Base-by-base conservation (phyloP, 495 filamentous ascomycete genomes). In the Neurospora tetraspora region DNA sequence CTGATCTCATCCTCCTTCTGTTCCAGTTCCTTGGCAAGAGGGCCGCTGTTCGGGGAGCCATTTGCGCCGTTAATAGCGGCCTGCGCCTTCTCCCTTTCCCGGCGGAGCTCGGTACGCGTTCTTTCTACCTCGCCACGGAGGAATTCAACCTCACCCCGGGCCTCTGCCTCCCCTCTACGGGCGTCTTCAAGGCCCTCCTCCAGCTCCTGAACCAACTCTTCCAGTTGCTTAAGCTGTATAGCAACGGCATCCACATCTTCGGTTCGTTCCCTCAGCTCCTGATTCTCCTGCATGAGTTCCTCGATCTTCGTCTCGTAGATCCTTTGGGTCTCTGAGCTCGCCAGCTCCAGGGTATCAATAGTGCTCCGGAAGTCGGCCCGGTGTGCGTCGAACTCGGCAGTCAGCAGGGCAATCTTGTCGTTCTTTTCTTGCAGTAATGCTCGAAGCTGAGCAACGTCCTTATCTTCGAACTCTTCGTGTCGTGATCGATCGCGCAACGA, bases 111-210 rank as follows among this genome's bases (percentile, higher is more conserved):
- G 37, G 94, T 87, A 73, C 94, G 89, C n/a, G 93, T 94, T 70
- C 96, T 84, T 80, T 99, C 96, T 0, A 99, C 96, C 79, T 99
- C 96, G 3, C 96, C 96, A 40, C 96, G 89, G 34, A 99, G 82
- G 80, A 98, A 98, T 78, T 99, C 96, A 6, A 98, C 96, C 79
- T 99, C 96, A 3, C 93, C 94, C 73, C 96, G 86, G 23, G 96
- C 96, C 84, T 99, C 96, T 1, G 96, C 94, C 81, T 99, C 96
- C n/a, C 96, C 96, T 37, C 96, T 88, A 68, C 96, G 87, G 36
- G 96, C 94, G 83, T 99, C 96, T 81, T 98, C 96, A 11, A 99
- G 86, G 2, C 96, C 96, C 78, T 99, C 96, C 80, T 99, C 96
- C 0, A 99, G 86, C 77, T 99, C 96, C 43, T 95, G 94, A 8